Percentiles rank a stretch among this genome's conserved stretches.
phyloP scores from a whole-genome alignment of 345 rosid species.

The Melaleuca alternifolia region DNA sequence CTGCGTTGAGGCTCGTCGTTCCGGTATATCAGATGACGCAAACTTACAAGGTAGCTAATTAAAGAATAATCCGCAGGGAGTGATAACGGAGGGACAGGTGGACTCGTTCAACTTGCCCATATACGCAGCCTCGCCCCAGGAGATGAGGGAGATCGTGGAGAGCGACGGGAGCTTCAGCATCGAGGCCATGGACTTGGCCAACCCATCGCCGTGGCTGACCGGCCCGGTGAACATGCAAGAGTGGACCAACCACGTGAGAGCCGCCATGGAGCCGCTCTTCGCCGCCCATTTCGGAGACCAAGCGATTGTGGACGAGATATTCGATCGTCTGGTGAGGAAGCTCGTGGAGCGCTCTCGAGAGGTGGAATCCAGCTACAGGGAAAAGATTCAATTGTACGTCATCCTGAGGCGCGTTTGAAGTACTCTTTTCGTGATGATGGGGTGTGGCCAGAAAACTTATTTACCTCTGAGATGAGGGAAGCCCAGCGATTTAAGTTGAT shows the following conservation, averaged over 20 bases:
- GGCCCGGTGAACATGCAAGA: neutral
- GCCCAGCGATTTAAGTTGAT: neutral
- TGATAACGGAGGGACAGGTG: neutral
- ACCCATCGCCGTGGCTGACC: neutral
- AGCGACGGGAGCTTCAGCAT: neutral
- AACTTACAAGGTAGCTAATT: neutral
- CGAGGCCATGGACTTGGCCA: neutral
- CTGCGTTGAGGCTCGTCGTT: neutral
- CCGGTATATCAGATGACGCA: neutral
- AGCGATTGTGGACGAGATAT: neutral
- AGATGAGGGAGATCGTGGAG: neutral
- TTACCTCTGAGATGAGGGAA: neutral
- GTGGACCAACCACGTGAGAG: slow-evolving; percentile 1
- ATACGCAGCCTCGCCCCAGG: neutral
- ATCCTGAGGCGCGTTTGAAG: neutral
- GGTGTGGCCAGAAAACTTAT: neutral
- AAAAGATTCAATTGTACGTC: neutral
- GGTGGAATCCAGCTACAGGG: slow-evolving; percentile 2
- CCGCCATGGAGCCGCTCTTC: slow-evolving; percentile 2
- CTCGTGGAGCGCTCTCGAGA: neutral
- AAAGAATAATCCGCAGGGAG: neutral
- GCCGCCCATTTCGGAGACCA: neutral
- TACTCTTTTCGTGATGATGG: neutral
- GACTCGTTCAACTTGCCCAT: slow-evolving; percentile 2
- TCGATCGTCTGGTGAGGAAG: neutral